phyloP scores from a whole-genome alignment of 2,329 filamentous ascomycete species.

The Ceratocystis alfenasii region DNA sequence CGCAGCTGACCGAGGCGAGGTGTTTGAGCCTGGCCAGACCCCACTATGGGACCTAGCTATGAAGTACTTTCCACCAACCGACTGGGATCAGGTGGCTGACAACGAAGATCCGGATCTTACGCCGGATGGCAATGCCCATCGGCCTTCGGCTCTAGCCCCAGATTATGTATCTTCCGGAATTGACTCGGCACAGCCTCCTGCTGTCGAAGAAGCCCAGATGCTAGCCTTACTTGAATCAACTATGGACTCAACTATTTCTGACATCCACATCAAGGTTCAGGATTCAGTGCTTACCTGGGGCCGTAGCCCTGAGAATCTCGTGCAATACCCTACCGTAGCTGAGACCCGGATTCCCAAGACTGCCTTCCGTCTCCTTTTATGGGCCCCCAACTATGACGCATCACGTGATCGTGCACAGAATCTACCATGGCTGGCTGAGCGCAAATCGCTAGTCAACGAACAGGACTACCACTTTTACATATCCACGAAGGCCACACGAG shows the following conservation, averaged over 20 bases:
- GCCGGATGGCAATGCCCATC: not conserved
- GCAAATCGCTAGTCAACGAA: conserved; percentile 30
- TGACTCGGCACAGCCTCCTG: not conserved
- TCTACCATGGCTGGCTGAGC: conserved; percentile 30
- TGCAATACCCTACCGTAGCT: conserved; percentile 47
- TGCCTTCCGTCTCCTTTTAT: conserved; percentile 66
- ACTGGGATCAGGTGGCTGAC: conserved; percentile 23
- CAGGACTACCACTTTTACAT: conserved; percentile 59
- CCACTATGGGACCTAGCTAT: conserved; percentile 46
- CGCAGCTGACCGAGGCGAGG: conserved; percentile 39
- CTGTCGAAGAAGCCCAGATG: not conserved
- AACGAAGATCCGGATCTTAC: not conserved
- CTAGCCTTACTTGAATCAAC: conserved; percentile 43
- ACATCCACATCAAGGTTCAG: conserved; percentile 53
- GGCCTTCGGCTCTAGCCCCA: not conserved
- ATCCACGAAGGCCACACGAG: conserved; percentile 63
- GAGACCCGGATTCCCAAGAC: conserved; percentile 71
- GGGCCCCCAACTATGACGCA: conserved; percentile 55
- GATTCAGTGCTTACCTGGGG: conserved; percentile 66
- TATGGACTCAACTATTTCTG: conserved; percentile 50
- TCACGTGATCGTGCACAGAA: conserved; percentile 41
- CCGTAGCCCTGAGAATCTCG: conserved; percentile 54
- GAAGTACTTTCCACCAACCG: conserved; percentile 44
- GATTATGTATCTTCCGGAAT: not conserved
- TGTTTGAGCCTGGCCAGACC: conserved; percentile 41